Conservation (phyloP, 2,329 filamentous ascomycete species). For the Exutisphaerella laricina region DNA sequence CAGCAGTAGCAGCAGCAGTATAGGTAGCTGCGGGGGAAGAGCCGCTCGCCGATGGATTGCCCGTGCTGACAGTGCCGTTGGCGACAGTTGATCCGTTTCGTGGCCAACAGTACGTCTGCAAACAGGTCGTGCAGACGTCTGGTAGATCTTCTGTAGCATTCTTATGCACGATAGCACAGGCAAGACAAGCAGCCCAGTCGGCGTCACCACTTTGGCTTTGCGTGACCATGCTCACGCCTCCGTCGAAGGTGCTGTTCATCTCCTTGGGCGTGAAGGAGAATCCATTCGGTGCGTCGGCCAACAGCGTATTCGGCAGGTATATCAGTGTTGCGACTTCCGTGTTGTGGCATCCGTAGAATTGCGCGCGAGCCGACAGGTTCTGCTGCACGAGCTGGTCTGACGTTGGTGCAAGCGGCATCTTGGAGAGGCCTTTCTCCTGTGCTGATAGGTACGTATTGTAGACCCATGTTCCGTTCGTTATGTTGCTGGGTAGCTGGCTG, state of each 20-base stretch:
- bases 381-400: conserved; percentile 4
- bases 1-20: neutral
- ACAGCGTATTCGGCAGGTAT: conserved; percentile 12
- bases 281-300: neutral
- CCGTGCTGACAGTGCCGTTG: neutral
- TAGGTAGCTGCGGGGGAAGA: neutral
- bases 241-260: neutral
- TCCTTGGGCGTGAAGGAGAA: neutral
- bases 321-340: conserved; percentile 8
- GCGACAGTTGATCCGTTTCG: neutral
- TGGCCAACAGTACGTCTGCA: conserved; percentile 16
- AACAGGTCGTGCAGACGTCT: conserved; percentile 7
- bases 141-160: conserved; percentile 7
- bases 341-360: conserved; percentile 15
- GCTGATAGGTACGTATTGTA: conserved; percentile 14
- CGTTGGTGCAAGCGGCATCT: conserved; percentile 13
- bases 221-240: conserved; percentile 6
- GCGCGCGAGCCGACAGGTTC: conserved; percentile 11
- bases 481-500: conserved; percentile 8
- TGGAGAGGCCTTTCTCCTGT: conserved; percentile 7
- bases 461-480: conserved; percentile 12
- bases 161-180: conserved; percentile 15
- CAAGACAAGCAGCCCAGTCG: conserved; percentile 13
- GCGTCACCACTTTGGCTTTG: conserved; percentile 3
- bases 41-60: neutral